phyloP scores from a whole-genome alignment of 331 rosid genomes.

The Malus hybrid region DNA sequence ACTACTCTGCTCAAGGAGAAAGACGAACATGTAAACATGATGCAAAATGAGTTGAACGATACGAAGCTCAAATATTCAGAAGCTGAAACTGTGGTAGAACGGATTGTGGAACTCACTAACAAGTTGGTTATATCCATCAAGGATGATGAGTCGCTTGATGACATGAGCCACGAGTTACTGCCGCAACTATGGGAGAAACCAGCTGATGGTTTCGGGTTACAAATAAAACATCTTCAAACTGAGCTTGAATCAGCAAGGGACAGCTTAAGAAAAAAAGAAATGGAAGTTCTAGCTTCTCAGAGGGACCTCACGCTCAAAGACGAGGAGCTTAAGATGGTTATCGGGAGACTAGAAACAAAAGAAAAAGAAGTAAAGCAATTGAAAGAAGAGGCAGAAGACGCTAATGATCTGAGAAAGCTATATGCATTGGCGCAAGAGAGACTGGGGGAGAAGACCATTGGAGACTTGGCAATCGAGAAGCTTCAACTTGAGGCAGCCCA shows the following conservation, averaged over 20 bases:
- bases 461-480: conserved; percentile 72
- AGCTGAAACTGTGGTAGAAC: conserved; percentile 65
- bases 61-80: conserved; percentile 54
- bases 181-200: conserved; percentile 38
- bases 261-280: conserved; percentile 56
- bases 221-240: conserved; percentile 48
- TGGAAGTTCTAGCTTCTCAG: conserved; percentile 63
- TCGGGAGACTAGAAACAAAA: conserved; percentile 48
- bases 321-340: conserved; percentile 64
- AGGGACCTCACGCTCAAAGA: conserved; percentile 65
- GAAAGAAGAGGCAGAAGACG: conserved; percentile 48
- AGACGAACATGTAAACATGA: conserved; percentile 52
- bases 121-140: conserved; percentile 54
- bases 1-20: conserved; percentile 63
- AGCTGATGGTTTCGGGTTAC: conserved; percentile 33
- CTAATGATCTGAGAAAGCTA: conserved; percentile 42
- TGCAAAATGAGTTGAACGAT: conserved; percentile 43
- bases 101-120: conserved; percentile 63
- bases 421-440: conserved; percentile 60
- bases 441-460: conserved; percentile 39
- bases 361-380: conserved; percentile 47
- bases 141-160: conserved; percentile 36
- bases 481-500: conserved; percentile 84
- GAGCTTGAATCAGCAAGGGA: conserved; percentile 64
- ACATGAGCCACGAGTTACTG: conserved; percentile 20